These are phyloP conservation scores for Ascoidea asiatica DNA, from an alignment of 805 yeast species.

Conservation along the genomic window DNA sequence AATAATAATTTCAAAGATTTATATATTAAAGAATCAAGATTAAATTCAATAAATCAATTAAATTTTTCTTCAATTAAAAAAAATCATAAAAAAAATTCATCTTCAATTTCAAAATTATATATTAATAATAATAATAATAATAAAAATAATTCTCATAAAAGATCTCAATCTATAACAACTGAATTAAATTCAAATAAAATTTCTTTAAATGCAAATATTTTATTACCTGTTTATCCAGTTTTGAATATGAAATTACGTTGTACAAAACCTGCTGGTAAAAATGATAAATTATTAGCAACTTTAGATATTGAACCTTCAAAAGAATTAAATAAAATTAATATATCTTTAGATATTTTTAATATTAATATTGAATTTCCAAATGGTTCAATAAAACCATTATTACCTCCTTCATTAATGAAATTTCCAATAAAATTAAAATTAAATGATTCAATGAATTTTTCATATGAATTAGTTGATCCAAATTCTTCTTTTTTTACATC, in stretches of 20 bases:
- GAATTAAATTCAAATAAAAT: slow-evolving; percentile 2
- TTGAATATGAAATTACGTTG: slow-evolving; percentile 25
- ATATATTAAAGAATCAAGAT: neutral
- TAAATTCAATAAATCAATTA: neutral
- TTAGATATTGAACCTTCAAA: slow-evolving; percentile 27
- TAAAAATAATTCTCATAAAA: slow-evolving; percentile 3
- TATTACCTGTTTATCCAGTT: slow-evolving; percentile 15
- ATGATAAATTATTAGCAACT: slow-evolving; percentile 23
- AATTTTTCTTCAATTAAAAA: neutral
- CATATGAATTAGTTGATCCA: slow-evolving; percentile 22
- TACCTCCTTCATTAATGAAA: slow-evolving; percentile 7
- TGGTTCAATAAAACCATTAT: slow-evolving; percentile 10
- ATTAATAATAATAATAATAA: neutral
- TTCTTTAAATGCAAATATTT: slow-evolving; percentile 8
- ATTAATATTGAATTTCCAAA: slow-evolving; percentile 13
- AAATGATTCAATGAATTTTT: slow-evolving; percentile 22
- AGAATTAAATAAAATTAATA: slow-evolving; percentile 14
- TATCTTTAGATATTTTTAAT: slow-evolving; percentile 7
- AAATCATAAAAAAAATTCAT: neutral
- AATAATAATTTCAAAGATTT: too few species aligned
- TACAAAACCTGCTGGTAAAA: slow-evolving; percentile 32
- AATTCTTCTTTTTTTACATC: too few species aligned
- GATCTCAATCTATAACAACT: neutral
- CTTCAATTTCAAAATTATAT: too few species aligned
- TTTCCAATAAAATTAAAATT: slow-evolving; percentile 19